Base-by-base conservation (phyloP, 331 rosid genomes). In the Acacia pycnantha region DNA sequence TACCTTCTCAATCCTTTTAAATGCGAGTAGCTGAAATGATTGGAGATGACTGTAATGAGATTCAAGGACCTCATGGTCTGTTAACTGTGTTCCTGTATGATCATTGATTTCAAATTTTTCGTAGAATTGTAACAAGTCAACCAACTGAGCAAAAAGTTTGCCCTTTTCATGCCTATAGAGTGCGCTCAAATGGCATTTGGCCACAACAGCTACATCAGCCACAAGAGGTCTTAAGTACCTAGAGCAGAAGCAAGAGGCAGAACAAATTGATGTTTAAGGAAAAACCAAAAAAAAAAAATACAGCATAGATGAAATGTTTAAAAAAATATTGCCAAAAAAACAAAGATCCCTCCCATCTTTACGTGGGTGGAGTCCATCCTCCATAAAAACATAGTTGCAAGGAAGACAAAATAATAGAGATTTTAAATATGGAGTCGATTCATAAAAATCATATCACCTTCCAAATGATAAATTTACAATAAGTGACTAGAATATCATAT, bases 51-150 rank as follows among this genome's bases (percentile, higher is more conserved):
- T 91, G 68, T 95, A 93, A 89, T 95, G 98, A 87, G 88, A 88
- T 83, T 93, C 97, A 82, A 95, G 90, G 84, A 93, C 99, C 84
- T 93, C 97, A 31, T 95, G 97, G 88, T 95, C 98, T 22, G 94
- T 92, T 83, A 95, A 80, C 83, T 95, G 99, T 66, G 90, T 84
- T 69, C 99, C 97, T 66, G 87, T 91, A 84, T 93, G 97, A 88
- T 95, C 99, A 8, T 93, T 95, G 81, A 93, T 93, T 90, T 95
- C 99, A 89, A 95, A 95, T 77, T 93, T 92, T 87, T 95, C 98
- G 75, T 95, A 95, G 78, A 95, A 95, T 79, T 93, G 99, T 61
- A 95, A 86, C 68, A 95, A 89, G 84, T 95, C 97, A 11, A 95
- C 99, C 87, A 95, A 87, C 84, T 95, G 99, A 14, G 98, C 96